A percentile compares a stretch with the other conserved stretches of the same genome.
Conservation (phyloP, 352 stramenopile species). For the Phytophthora sojae region DNA sequence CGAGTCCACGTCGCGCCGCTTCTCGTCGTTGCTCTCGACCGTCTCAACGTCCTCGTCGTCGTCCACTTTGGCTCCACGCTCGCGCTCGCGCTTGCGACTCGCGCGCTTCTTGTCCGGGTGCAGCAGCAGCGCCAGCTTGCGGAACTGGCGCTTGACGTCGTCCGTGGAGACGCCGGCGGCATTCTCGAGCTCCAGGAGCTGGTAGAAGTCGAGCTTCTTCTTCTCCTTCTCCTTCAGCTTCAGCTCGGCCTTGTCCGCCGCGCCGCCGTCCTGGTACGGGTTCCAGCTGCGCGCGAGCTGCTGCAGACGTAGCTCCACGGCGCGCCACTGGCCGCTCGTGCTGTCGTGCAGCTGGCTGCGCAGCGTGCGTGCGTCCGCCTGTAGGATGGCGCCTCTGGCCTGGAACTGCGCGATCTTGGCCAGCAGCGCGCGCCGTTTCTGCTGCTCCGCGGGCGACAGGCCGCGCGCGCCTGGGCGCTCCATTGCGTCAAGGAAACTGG, state of each 20-base stretch:
- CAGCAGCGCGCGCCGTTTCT: slow-evolving; percentile 48
- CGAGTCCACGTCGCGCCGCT: slow-evolving; percentile 32
- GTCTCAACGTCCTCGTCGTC: not conserved
- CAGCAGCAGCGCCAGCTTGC: slow-evolving; percentile 64
- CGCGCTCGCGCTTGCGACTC: slow-evolving; percentile 15
- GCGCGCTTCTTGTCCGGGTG: slow-evolving; percentile 75
- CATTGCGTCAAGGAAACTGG: slow-evolving; percentile 9
- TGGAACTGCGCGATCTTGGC: slow-evolving; percentile 67
- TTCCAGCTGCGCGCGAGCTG: slow-evolving; percentile 76
- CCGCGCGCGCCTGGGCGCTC: slow-evolving; percentile 2
- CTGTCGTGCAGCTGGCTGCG: slow-evolving; percentile 70
- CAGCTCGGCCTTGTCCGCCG: too few relatives aligned
- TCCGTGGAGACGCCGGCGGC: slow-evolving; percentile 39
- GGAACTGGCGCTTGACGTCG: slow-evolving; percentile 74
- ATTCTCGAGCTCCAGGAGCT: slow-evolving; percentile 54
- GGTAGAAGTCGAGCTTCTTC: slow-evolving; percentile 73
- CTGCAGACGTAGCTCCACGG: slow-evolving; percentile 66
- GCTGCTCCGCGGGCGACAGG: slow-evolving; percentile 25
- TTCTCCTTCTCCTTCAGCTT: slow-evolving; percentile 15
- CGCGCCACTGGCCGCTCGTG: slow-evolving; percentile 63
- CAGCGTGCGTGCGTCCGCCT: slow-evolving; percentile 69
- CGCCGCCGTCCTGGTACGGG: slow-evolving; percentile 69
- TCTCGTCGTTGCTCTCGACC: slow-evolving; percentile 3
- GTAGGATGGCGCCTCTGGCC: slow-evolving; percentile 59
- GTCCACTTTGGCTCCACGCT: not conserved